A percentile compares a stretch with the other conserved stretches of the same genome.
These are phyloP conservation scores for Aureobasidium sp. DNA, from an alignment of 2,329 filamentous ascomycete species.

Conservation along the genomic window DNA sequence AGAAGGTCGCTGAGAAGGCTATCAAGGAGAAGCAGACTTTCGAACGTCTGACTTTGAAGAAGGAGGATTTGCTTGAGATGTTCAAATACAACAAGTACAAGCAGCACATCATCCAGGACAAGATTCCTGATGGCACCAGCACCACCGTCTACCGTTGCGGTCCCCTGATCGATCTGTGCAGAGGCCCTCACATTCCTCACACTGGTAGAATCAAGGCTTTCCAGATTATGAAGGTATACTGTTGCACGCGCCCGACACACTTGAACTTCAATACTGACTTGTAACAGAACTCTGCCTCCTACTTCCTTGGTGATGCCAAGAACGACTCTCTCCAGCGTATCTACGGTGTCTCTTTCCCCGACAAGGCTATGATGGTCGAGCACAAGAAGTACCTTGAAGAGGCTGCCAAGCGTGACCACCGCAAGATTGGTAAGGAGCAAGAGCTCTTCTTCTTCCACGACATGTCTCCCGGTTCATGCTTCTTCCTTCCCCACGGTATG, in stretches of 20 bases:
- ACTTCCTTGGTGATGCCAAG: slow-evolving; percentile 87
- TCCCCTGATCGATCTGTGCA: slow-evolving; percentile 88
- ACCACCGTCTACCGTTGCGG: slow-evolving; percentile 95
- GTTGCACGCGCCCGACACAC: background rate
- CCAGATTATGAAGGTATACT: slow-evolving; percentile 69
- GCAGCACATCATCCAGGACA: slow-evolving; percentile 92
- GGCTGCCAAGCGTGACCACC: slow-evolving; percentile 94
- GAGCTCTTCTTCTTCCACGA: slow-evolving; percentile 97
- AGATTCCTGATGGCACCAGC: slow-evolving; percentile 78
- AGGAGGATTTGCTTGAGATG: slow-evolving; percentile 89
- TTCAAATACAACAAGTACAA: slow-evolving; percentile 98
- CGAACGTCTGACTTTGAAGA: slow-evolving; percentile 79
- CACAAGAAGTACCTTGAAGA: slow-evolving; percentile 95
- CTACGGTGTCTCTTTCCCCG: slow-evolving; percentile 92
- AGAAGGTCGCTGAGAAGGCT: slow-evolving; percentile 70
- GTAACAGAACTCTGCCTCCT: slow-evolving; percentile 61
- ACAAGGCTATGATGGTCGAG: slow-evolving; percentile 90
- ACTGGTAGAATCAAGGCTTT: slow-evolving; percentile 93
- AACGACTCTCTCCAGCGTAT: slow-evolving; percentile 96
- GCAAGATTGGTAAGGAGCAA: slow-evolving; percentile 89
- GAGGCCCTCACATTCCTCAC: slow-evolving; percentile 88
- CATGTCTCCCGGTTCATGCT: slow-evolving; percentile 83
- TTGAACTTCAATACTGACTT: background rate
- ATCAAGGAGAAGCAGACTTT: slow-evolving; percentile 97
- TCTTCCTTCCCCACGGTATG: slow-evolving; percentile 87